Evolutionary conservation across 495 filamentous ascomycete genomes (phyloP).

Genomic region (Thozetella sp.): DNA sequence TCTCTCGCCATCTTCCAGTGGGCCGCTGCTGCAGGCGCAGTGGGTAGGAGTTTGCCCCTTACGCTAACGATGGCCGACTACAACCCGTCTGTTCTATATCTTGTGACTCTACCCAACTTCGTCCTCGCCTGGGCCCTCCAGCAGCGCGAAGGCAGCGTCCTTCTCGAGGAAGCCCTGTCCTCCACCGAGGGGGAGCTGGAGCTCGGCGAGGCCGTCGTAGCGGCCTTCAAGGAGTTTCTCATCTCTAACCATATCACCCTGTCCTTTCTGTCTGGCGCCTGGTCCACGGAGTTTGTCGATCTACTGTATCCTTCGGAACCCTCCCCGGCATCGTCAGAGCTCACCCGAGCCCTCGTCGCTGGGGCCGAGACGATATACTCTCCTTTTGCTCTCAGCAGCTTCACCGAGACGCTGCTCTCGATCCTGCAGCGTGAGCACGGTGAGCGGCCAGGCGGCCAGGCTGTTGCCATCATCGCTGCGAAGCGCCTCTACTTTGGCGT

Average conservation of each 20-base stretch:
- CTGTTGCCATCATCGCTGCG: constrained; percentile 78
- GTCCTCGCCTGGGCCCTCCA: constrained; percentile 76
- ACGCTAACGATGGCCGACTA: constrained; percentile 85
- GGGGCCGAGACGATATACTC: constrained; percentile 97
- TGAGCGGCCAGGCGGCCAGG: constrained; percentile 31
- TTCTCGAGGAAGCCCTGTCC: constrained; percentile 37
- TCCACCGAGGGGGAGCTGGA: constrained; percentile 70
- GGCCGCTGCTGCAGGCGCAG: constrained; percentile 44
- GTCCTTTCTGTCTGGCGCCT: constrained; percentile 80
- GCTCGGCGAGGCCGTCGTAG: constrained; percentile 63
- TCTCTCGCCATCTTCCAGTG: constrained; percentile 76
- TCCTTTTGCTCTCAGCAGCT: constrained; percentile 69
- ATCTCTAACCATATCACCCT: constrained; percentile 57
- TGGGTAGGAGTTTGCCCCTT: constrained; percentile 31
- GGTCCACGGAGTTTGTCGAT: constrained; percentile 70
- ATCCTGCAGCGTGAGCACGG: constrained; percentile 59
- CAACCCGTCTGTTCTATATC: constrained; percentile 79
- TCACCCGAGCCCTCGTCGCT: constrained; percentile 57
- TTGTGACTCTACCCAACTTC: constrained; percentile 89
- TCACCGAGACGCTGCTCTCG: constrained; percentile 70
- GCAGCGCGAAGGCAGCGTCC: constrained; percentile 23
- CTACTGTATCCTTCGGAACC: constrained; percentile 41
- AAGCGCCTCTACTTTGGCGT: constrained; percentile 97
- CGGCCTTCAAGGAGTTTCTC: constrained; percentile 64
- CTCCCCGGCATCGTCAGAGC: constrained; percentile 16